Conservation (phyloP, 305 asterid species). For the Solanum hybrid region DNA sequence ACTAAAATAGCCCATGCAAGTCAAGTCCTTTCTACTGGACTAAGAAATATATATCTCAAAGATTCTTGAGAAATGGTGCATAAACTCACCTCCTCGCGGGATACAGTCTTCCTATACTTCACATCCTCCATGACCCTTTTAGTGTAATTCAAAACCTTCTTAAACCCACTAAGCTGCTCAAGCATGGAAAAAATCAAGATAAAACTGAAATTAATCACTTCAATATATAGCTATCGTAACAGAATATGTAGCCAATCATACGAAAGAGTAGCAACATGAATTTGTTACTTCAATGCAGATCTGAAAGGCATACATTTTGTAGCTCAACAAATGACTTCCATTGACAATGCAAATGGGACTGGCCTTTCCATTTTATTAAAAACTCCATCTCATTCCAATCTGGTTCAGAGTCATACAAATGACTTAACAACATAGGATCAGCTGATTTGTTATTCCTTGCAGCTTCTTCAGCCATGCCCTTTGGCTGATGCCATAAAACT, state of each 20-base stretch:
- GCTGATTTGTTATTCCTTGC: slow-evolving; percentile 59
- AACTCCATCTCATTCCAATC: slow-evolving; percentile 91
- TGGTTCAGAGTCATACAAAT: slow-evolving; percentile 71
- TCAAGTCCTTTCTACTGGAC: background rate
- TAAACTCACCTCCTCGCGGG: slow-evolving; percentile 86
- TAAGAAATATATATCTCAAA: background rate
- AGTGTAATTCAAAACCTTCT: slow-evolving; percentile 94
- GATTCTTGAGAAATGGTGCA: background rate
- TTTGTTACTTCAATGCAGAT: background rate
- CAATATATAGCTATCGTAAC: background rate
- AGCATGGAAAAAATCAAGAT: slow-evolving; percentile 14
- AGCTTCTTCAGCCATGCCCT: slow-evolving; percentile 97
- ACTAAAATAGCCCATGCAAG: background rate
- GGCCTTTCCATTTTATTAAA: slow-evolving; percentile 98
- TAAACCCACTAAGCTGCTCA: slow-evolving; percentile 97
- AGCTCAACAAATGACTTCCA: slow-evolving; percentile 90
- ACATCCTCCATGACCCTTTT: slow-evolving; percentile 89
- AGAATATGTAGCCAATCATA: background rate
- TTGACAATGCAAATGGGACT: slow-evolving; percentile 95
- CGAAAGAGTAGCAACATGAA: background rate
- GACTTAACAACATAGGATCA: slow-evolving; percentile 70
- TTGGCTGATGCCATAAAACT: slow-evolving; percentile 99
- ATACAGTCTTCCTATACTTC: slow-evolving; percentile 67
- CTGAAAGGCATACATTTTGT: slow-evolving; percentile 66
- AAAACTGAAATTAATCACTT: background rate